These are phyloP conservation scores for Agrostemma githago DNA, from an alignment of 148 eudicot genomes.

Conservation along the genomic window DNA sequence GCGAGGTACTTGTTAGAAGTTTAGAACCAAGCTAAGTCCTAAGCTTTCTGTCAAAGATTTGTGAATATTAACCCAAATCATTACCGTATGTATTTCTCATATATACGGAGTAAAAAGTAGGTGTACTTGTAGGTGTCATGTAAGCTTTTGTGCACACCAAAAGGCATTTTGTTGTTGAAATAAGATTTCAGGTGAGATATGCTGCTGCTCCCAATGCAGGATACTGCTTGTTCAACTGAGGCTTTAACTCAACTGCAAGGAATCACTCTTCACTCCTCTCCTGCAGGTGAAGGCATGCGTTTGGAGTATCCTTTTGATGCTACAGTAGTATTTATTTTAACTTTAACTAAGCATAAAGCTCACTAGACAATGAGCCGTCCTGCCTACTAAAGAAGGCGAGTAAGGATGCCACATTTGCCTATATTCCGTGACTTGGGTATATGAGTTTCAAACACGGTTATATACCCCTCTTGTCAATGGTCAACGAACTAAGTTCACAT, in stretches of 20 bases:
- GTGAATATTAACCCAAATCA: background rate
- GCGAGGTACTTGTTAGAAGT: too few species aligned
- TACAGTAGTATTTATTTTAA: background rate
- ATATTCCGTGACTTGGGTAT: too few species aligned
- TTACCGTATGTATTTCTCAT: background rate
- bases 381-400: background rate
- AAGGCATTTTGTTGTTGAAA: background rate
- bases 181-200: background rate
- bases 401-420: background rate
- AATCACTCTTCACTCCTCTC: slow-evolving; percentile 56
- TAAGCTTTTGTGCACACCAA: background rate
- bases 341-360: background rate
- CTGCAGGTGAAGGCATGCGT: slow-evolving; percentile 68
- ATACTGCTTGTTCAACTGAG: slow-evolving; percentile 73
- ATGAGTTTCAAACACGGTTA: too few species aligned
- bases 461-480: too few species aligned
- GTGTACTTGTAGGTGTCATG: background rate
- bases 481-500: background rate
- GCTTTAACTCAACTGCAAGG: slow-evolving; percentile 73
- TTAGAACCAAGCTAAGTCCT: too few species aligned
- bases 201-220: slow-evolving; percentile 38
- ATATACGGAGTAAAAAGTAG: background rate
- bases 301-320: slow-evolving; percentile 81
- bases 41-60: too few species aligned
- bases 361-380: background rate